Evolutionary conservation across 306 rosid species (phyloP), one percentile per base, ranked within the genome.

Genomic region (Vicia villosa): DNA sequence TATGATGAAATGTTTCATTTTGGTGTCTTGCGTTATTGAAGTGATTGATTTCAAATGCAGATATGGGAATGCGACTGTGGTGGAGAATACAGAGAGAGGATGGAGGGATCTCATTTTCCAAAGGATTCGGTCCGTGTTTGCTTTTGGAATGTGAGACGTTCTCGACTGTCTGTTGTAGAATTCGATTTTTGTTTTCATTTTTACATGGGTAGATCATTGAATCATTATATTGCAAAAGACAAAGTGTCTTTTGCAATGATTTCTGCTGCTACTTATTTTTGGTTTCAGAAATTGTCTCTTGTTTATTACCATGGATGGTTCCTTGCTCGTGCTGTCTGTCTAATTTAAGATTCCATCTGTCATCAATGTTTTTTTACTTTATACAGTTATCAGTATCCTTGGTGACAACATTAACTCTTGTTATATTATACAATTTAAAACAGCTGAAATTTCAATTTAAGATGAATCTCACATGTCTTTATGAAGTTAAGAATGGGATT

Each of bases 31-130:
- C 8, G 72, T 30, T 11, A 12, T 61, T 38, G 62, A 64, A 45
- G 5, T 65, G 40, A 61, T 50, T 20, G 58, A 19, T 49, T 73
- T 62, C 19, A 26, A 73, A 40, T 63, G 80, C 88, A 94, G 98
- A 57, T 94, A 81, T 50, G 98, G 98, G 58, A 93, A 93, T 66
- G 83, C 97, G 2, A 93, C 97, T 20, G 98, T 93, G 72, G 92
- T 85, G 75, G 98, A 93, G 89, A 93, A 93, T 68, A 93, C 98
- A 0, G 97, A 93, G 72, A 86, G 94, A 59, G 98, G 98, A 71
- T 93, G 98, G 98, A 84, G 97, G 86, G 98, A 94, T 69, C 97
- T 83, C 37, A 90, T 94, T 9, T 94, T 94, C 85, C 91, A 88
- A 52, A 90, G 88, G 89, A 90, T 94, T 42, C 74, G 96, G 13